Conservation (phyloP, 2,329 filamentous ascomycete species). For the Ilyonectria robusta region DNA sequence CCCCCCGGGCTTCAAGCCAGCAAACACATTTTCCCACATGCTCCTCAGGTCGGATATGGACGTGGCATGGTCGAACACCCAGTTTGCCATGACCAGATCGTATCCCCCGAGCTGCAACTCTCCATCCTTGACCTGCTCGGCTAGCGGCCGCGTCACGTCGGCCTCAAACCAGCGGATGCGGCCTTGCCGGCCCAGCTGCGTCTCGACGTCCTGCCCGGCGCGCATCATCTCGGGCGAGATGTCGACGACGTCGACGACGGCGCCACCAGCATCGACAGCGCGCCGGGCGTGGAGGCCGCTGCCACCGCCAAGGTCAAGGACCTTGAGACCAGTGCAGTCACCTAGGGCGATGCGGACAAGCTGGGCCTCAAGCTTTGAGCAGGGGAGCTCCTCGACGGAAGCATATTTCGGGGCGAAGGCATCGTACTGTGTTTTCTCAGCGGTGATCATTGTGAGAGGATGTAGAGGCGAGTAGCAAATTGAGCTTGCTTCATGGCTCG, state of each 20-base stretch:
- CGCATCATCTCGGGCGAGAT: slow-evolving; percentile 8
- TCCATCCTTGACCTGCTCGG: slow-evolving; percentile 3
- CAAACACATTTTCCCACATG: slow-evolving; percentile 7
- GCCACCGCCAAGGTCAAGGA: slow-evolving; percentile 9
- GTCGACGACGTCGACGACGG: slow-evolving; percentile 2
- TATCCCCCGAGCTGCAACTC: background rate
- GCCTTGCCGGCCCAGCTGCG: slow-evolving; percentile 1
- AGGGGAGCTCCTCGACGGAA: slow-evolving; percentile 4
- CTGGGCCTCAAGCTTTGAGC: slow-evolving; percentile 3
- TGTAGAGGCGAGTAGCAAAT: background rate
- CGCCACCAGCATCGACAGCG: slow-evolving; percentile 1
- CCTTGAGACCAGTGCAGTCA: background rate
- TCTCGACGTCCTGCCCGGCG: slow-evolving; percentile 2
- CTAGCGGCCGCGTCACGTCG: slow-evolving; percentile 2
- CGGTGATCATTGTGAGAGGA: background rate
- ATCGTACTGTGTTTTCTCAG: slow-evolving; percentile 6
- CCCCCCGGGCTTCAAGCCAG: background rate
- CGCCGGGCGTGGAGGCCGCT: slow-evolving; percentile 2
- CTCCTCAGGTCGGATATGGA: slow-evolving; percentile 3
- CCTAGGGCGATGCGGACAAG: slow-evolving; percentile 1
- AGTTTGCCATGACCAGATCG: background rate
- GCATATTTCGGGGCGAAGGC: slow-evolving; percentile 8
- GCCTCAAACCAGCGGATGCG: slow-evolving; percentile 8
- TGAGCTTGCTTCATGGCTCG: background rate
- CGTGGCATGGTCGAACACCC: slow-evolving; percentile 5